Evolutionary conservation across 2,329 filamentous ascomycete genomes (phyloP).

Genomic region (Sporothrix luriei): DNA sequence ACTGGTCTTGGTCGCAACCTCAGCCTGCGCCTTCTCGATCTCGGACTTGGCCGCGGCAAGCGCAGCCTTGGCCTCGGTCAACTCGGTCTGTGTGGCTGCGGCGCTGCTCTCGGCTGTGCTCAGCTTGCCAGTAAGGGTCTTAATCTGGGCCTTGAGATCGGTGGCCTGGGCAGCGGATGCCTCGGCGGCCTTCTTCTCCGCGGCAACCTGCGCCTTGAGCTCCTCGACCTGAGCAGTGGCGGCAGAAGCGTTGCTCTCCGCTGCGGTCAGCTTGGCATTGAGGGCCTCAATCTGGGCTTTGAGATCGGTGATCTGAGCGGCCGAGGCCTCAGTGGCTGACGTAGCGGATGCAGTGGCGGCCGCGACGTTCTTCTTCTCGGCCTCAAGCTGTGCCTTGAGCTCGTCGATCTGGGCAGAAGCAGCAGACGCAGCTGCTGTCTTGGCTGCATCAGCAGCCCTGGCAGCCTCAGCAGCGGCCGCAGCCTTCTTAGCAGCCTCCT

Average conservation of each 20-base stretch:
- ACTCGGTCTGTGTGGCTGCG: background rate
- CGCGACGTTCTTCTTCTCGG: background rate
- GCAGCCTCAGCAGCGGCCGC: background rate
- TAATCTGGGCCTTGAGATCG: background rate
- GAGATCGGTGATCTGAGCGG: background rate
- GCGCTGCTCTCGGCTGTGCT: background rate
- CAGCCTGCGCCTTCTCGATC: background rate
- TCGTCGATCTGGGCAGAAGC: too few relatives aligned
- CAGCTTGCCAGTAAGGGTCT: background rate
- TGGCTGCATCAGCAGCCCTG: too few relatives aligned
- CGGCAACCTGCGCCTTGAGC: background rate
- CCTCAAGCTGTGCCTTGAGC: background rate
- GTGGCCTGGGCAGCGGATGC: background rate
- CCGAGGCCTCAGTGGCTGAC: background rate
- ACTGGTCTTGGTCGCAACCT: background rate
- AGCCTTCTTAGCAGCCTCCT: background rate
- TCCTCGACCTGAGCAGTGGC: background rate
- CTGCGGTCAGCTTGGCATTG: background rate
- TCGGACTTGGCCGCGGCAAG: background rate
- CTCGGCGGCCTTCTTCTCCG: too few relatives aligned
- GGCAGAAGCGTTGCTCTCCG: background rate
- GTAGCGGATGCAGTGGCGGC: background rate
- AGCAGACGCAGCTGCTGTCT: too few relatives aligned
- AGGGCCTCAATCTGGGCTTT: background rate
- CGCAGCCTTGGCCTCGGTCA: background rate